Base-by-base conservation (phyloP, 116 monocot species). In the Posidonia oceanica region DNA sequence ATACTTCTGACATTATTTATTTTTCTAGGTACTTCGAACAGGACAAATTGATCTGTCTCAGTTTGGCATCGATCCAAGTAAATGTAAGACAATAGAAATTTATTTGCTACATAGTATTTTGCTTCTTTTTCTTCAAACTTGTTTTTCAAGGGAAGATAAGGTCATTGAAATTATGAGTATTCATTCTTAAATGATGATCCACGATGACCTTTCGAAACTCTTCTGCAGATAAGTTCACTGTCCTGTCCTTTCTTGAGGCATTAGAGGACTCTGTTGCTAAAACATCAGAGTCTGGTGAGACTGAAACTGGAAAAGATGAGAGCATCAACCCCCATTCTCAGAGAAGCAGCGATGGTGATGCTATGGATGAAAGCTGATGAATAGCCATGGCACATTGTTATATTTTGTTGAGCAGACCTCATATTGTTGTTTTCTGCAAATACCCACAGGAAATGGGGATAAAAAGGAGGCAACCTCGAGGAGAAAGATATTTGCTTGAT, bases 221-320 rank as follows among this genome's bases (percentile, higher is more conserved):
- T 73, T 14, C 36, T 70, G 67, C 83, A 97, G 96, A 91, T 71
- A 97, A 80, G 54, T 87, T 83, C 55, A 89, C 89, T 2, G 96
- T 96, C 6, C 72, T 87, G 7, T 96, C 96, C 12, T 96, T 96
- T 76, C 92, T 96, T 4, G 96, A 96, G 80, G 96, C 96, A 3
- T 65, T 96, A 17, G 96, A 96, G 42, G 96, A 96, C 56, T 79
- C 92, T 2, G 89, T 91, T 59, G 69, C 81, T 40, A 84, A 86
- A 78, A 38, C 65, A 36, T 66, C 76, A 7, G 85, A 73, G 70
- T 39, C 83, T 48, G 72, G 16, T 42, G 77, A 68, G 20, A 54
- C 15, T 70, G 54, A 40, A 38, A 52, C 73, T 23, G 66, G 77
- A 3, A 69, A 71, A 56, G 71, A 61, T 22, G 83, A 82, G 48